phyloP scores from a whole-genome alignment of 805 yeast genomes.

The Pichia manshurica region DNA sequence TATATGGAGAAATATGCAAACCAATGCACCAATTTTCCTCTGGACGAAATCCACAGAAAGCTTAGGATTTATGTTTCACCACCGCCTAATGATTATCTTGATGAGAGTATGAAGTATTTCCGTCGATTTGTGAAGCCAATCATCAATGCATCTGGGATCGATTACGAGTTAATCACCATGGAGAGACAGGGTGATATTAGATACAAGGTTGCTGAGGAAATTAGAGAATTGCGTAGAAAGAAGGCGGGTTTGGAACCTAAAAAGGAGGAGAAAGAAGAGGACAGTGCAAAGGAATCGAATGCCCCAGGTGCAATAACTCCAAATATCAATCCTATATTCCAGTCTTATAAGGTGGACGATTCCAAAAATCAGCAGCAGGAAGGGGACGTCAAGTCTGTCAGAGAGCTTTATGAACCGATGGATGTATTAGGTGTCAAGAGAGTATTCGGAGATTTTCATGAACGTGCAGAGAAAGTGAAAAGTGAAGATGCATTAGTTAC shows the following conservation, averaged over 20 bases:
- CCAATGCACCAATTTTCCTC: constrained; percentile 24
- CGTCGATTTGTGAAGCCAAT: constrained; percentile 81
- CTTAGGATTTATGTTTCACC: constrained; percentile 85
- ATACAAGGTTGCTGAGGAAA: constrained; percentile 69
- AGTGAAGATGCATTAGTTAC: constrained; percentile 43
- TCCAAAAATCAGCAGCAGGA: neutral
- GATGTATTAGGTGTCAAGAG: constrained; percentile 55
- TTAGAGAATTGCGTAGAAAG: constrained; percentile 61
- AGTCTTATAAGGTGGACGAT: constrained; percentile 7
- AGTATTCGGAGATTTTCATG: constrained; percentile 12
- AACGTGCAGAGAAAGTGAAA: constrained; percentile 17
- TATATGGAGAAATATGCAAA: constrained; percentile 38
- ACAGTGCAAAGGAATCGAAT: neutral
- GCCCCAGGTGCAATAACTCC: constrained; percentile 10
- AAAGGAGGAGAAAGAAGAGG: constrained; percentile 13
- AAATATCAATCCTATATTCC: constrained; percentile 11
- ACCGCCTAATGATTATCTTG: constrained; percentile 91
- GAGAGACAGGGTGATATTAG: constrained; percentile 88
- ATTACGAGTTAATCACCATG: constrained; percentile 71
- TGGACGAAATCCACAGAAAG: constrained; percentile 61
- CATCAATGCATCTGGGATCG: constrained; percentile 76
- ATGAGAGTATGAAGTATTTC: constrained; percentile 66
- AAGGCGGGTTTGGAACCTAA: constrained; percentile 23
- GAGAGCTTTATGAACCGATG: constrained; percentile 36
- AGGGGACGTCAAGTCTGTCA: constrained; percentile 25